Evolutionary conservation across 2,329 filamentous ascomycete genomes (phyloP), one percentile per base, ranked within the genome.

Genomic region (Neurospora sp.): DNA sequence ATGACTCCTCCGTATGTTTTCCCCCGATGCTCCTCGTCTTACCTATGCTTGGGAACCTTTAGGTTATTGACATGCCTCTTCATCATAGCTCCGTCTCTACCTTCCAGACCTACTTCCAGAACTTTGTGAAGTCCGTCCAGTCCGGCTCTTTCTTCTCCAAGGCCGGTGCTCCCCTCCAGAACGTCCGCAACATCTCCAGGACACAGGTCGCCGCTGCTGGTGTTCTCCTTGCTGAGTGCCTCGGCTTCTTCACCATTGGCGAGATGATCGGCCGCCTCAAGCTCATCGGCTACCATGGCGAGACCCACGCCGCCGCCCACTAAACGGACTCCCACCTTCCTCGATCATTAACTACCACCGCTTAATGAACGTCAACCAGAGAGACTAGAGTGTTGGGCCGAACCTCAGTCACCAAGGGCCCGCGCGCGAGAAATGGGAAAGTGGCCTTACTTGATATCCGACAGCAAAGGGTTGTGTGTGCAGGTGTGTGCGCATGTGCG

Each of bases 191-290:
- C 83, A 77, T 96, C 77, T 91, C 88, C 81, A 84, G 83, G 74
- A 85, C 88, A 75, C 90, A 97, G 81, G 80, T 95, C 76, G 86
- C 87, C 69, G 82, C 91, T 69, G 91, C 87, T 71, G 92, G 91
- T 76, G 91, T 99, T 71, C 84, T 97, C 72, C 82, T 86, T 66
- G 94, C 94, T 70, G 95, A 99, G 84, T 87, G 93, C 67, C 83
- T 99, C 75, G 96, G 96, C 72, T 99, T 99, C 88, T 99, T 98
- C 87, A 96, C 94, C 72, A 88, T 98, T 69, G 96, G 96, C 74
- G 94, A 98, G 87, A 98, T 99, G 82, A 89, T 99, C 77, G 96
- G 96, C 77, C 88, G 94, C 78, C 89, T 96, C 84, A 98, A 99
- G 91, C 82, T 99, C 76, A 86, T 99, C 76, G 96, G 96, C 74